phyloP scores from a whole-genome alignment of 345 rosid species.

The Acer yangbiense region DNA sequence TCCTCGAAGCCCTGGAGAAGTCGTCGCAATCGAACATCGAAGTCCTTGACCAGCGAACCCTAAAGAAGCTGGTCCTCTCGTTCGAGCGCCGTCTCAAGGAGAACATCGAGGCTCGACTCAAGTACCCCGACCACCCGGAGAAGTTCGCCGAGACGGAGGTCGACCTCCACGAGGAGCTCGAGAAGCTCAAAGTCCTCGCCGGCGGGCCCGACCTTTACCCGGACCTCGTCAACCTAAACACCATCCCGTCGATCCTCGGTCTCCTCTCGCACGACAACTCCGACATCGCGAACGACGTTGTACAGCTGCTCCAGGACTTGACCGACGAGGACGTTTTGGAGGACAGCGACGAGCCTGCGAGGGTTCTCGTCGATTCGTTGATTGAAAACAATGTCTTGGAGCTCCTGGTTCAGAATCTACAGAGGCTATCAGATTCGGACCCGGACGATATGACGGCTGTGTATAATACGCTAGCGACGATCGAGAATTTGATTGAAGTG shows the following conservation, averaged over 20 bases:
- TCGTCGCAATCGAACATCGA: slow-evolving; percentile 70
- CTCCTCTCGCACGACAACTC: slow-evolving; percentile 87
- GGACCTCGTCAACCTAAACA: slow-evolving; percentile 69
- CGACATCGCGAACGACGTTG: slow-evolving; percentile 89
- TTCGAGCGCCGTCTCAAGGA: slow-evolving; percentile 97
- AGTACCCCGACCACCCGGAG: slow-evolving; percentile 88
- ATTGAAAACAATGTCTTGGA: slow-evolving; percentile 87
- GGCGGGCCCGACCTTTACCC: slow-evolving; percentile 96
- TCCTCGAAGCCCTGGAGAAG: slow-evolving; percentile 84
- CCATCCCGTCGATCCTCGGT: slow-evolving; percentile 75
- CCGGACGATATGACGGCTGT: slow-evolving; percentile 82
- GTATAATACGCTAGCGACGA: slow-evolving; percentile 70
- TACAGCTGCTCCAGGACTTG: slow-evolving; percentile 81
- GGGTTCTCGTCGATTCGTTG: slow-evolving; percentile 63
- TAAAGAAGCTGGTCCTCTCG: slow-evolving; percentile 85
- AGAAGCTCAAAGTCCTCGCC: slow-evolving; percentile 87
- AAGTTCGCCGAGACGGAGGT: slow-evolving; percentile 88
- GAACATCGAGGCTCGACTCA: slow-evolving; percentile 95
- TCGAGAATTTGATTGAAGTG: slow-evolving; percentile 93
- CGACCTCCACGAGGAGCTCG: slow-evolving; percentile 84
- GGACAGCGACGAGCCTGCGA: slow-evolving; percentile 87
- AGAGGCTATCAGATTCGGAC: slow-evolving; percentile 74
- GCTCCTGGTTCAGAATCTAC: slow-evolving; percentile 87
- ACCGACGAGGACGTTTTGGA: slow-evolving; percentile 92
- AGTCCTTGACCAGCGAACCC: slow-evolving; percentile 70